Base-by-base conservation (phyloP, 345 rosid genomes). In the Populus nigra region DNA sequence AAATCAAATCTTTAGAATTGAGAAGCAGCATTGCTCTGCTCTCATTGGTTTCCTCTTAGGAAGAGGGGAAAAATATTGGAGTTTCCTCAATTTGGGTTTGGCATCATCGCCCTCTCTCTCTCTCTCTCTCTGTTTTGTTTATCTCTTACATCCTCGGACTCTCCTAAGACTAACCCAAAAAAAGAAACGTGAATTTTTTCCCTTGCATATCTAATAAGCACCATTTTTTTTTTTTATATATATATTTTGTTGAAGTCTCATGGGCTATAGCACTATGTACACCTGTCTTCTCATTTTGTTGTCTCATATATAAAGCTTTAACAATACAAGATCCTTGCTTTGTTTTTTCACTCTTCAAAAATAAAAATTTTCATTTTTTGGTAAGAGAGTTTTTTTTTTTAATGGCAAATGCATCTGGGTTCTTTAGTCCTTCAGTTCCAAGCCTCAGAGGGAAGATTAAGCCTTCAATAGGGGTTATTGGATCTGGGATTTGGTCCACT, bases 341-440 rank as follows among this genome's bases (percentile, higher is more conserved):
- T 65, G 50, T 27, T 47, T 53, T 74, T 17, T 25, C 38, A n/a
- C 11, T 66, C 55, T 5, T 5, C 29, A 38, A 67, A 63, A 15
- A 15, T 16, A 43, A 43, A 49, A 45, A 62, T 35, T 59, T 74
- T 2, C 18, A 4, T 70, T 76, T 65, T 20, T 71, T 43, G 69
- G 41, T 39, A 0, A 18, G 73, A 35, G 74, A 23, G 79, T n/a
- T n/a, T 68, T 76, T 7, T 29, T 38, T 38, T 22, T 68, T 61
- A 61, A 94, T 93, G 98, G 98, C 97, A 61, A 92, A 87, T 85
- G 90, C 93, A 83, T 91, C 91, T 86, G 93, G 93, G 69, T 81
- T 90, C 69, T 83, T 88, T 77, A 81, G 87, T 75, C 89, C 93
- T 86, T 89, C 97, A 49, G 71, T 89, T 79, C 90, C 96, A 25